Conservation (phyloP, 2,329 filamentous ascomycete species). For the Madurella mycetomatis region DNA sequence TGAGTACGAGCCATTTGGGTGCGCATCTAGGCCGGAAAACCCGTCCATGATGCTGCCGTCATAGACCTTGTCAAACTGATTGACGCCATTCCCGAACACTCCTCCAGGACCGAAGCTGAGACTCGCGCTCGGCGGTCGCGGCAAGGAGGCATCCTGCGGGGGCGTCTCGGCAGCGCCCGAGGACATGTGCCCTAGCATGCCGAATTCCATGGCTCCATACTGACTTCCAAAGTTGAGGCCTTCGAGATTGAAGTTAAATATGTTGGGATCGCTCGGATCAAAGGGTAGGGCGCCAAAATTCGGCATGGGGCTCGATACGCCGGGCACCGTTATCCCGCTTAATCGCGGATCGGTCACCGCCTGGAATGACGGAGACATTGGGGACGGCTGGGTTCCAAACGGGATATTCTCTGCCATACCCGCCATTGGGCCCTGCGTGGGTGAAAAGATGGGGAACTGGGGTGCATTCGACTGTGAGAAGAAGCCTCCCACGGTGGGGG, state of each 20-base stretch:
- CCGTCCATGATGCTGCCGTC: constrained; percentile 49
- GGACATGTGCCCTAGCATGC: constrained; percentile 94
- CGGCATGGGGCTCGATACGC: constrained; percentile 46
- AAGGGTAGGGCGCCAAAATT: constrained; percentile 62
- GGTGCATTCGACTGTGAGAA: constrained; percentile 45
- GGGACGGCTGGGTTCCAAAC: constrained; percentile 66
- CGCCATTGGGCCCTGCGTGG: constrained; percentile 41
- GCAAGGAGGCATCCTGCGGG: constrained; percentile 56
- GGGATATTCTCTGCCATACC: constrained; percentile 44
- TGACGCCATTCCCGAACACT: constrained; percentile 50
- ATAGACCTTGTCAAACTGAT: constrained; percentile 47
- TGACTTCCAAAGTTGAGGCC: constrained; percentile 94
- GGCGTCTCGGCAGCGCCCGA: constrained; percentile 80
- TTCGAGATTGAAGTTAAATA: constrained; percentile 95
- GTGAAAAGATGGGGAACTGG: constrained; percentile 49
- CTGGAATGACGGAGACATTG: constrained; percentile 70
- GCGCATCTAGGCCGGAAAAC: constrained; percentile 50
- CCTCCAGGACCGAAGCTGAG: constrained; percentile 40
- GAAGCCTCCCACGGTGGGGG: constrained; percentile 39
- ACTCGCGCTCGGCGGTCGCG: constrained; percentile 36
- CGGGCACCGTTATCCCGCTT: constrained; percentile 45
- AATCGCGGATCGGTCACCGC: constrained; percentile 46
- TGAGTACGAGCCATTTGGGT: constrained; percentile 44
- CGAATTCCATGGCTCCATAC: constrained; percentile 92
- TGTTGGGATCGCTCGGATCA: constrained; percentile 83